Conservation (phyloP, 192 early-diverging fungal genomes). For the Pilobolus umbonatus region DNA sequence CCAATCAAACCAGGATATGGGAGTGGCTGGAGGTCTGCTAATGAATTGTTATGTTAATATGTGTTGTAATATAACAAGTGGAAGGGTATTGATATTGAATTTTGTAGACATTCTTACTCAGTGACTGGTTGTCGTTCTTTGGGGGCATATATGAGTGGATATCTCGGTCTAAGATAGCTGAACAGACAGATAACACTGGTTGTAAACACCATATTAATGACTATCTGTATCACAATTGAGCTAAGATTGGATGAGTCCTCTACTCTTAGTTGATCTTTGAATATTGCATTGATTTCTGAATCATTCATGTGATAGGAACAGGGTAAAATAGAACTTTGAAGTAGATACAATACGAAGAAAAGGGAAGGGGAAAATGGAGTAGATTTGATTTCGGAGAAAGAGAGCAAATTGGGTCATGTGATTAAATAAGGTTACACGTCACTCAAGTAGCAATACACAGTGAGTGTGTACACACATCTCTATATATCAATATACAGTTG, state of each 20-base stretch:
- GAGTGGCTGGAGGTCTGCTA: slow-evolving; percentile 48
- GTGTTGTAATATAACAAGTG: slow-evolving; percentile 25
- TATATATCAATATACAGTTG: no score
- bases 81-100: neutral
- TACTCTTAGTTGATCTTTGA: slow-evolving; percentile 21
- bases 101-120: slow-evolving; percentile 11
- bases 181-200: slow-evolving; percentile 52
- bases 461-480: no score
- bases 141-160: slow-evolving; percentile 40
- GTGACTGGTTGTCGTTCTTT: slow-evolving; percentile 19
- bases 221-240: slow-evolving; percentile 54
- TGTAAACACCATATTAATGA: slow-evolving; percentile 51
- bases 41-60: neutral
- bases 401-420: no score
- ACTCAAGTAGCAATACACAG: no score
- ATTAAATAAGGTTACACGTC: no score
- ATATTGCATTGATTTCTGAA: slow-evolving; percentile 11
- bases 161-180: slow-evolving; percentile 43
- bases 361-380: no score
- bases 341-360: no score
- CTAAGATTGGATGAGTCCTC: slow-evolving; percentile 31
- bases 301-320: no score
- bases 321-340: no score
- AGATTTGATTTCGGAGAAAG: no score
- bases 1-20: slow-evolving; percentile 58